Conservation (phyloP, 2,329 filamentous ascomycete genomes). For the Trichoderma koningii region DNA sequence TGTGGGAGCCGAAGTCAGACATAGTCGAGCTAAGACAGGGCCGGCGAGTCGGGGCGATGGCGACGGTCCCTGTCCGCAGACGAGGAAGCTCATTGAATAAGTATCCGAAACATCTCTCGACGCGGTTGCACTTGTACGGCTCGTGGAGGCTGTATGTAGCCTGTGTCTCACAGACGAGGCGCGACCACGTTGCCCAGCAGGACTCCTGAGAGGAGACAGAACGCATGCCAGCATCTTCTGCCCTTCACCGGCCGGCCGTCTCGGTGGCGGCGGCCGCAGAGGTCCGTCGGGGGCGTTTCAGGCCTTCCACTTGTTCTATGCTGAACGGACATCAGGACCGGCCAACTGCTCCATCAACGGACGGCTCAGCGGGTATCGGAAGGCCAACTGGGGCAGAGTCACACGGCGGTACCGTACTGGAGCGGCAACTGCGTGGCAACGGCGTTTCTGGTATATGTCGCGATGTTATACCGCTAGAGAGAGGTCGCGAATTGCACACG, state of each 20-base stretch:
- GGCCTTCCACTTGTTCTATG: neutral
- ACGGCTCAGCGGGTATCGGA: constrained; percentile 3
- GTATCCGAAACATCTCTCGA: constrained; percentile 39
- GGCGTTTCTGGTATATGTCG: constrained; percentile 22
- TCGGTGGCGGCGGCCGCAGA: neutral
- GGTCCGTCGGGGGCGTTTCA: neutral
- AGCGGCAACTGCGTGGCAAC: neutral
- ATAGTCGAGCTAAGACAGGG: constrained; percentile 36
- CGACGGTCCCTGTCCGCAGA: constrained; percentile 29
- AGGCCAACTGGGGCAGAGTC: constrained; percentile 1
- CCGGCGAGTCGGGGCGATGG: constrained; percentile 29
- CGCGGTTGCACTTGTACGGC: constrained; percentile 33
- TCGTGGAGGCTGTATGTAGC: constrained; percentile 33
- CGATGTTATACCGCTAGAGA: constrained; percentile 25
- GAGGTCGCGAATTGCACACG: constrained; percentile 10
- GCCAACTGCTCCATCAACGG: neutral
- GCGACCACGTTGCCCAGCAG: constrained; percentile 28
- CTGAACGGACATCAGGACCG: neutral
- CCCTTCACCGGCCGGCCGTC: neutral
- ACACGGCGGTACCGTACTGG: neutral
- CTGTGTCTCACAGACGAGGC: constrained; percentile 28
- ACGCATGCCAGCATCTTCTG: constrained; percentile 17
- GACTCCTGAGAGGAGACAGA: constrained; percentile 30
- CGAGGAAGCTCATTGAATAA: constrained; percentile 35
- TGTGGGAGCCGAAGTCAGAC: constrained; percentile 25